Evolutionary conservation across 1,139 yeast species (phyloP).

Genomic region (Hyphopichia burtonii): DNA sequence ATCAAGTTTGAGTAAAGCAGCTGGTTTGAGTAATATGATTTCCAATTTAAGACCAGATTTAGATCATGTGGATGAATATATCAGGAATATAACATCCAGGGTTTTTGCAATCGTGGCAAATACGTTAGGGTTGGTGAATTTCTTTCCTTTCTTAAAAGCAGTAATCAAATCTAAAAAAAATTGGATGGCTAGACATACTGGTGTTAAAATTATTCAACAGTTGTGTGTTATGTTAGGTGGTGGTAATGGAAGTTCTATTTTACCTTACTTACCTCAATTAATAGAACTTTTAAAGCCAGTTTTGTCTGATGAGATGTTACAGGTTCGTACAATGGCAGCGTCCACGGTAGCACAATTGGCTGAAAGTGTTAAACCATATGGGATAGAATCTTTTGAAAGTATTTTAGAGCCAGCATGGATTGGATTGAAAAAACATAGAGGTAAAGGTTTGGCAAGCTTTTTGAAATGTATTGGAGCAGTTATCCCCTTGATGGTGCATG

Average conservation of each 20-base stretch:
- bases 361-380: constrained; percentile 85
- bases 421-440: constrained; percentile 76
- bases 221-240: constrained; percentile 69
- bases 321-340: constrained; percentile 71
- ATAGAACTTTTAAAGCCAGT: constrained; percentile 61
- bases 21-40: constrained; percentile 79
- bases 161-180: constrained; percentile 76
- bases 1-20: constrained; percentile 72
- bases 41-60: constrained; percentile 78
- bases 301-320: constrained; percentile 68
- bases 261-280: constrained; percentile 71
- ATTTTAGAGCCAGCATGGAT: constrained; percentile 75
- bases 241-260: constrained; percentile 52
- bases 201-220: constrained; percentile 76
- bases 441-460: constrained; percentile 74
- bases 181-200: constrained; percentile 89
- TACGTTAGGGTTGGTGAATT: constrained; percentile 68
- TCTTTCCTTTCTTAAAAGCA: constrained; percentile 80
- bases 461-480: constrained; percentile 76
- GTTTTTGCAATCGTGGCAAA: constrained; percentile 84
- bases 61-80: constrained; percentile 79
- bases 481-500: constrained; percentile 77
- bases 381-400: constrained; percentile 80
- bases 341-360: constrained; percentile 74
- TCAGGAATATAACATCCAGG: constrained; percentile 74